Base-by-base conservation (phyloP, 441 rosid genomes). In the Hura crepitans region DNA sequence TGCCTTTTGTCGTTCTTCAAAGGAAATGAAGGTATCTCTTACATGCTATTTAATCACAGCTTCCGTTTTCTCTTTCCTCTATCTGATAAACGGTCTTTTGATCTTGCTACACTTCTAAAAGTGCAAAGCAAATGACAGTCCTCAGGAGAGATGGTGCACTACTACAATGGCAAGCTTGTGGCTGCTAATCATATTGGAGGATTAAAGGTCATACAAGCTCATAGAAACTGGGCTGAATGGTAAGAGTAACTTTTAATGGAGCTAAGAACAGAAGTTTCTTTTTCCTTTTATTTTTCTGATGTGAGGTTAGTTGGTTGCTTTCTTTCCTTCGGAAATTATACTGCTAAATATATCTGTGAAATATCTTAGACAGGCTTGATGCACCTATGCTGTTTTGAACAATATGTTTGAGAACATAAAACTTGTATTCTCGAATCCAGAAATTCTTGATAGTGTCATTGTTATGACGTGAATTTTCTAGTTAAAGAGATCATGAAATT, bases 161-260 rank as follows among this genome's bases (percentile, higher is more conserved):
- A 83, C 81, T 71, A 57, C 69, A 77, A 81, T 73, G 98, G 98
- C 62, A 81, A 75, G 72, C 81, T 89, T 69, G 93, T 95, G 43
- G 80, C 87, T 75, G 84, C 81, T 62, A 88, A 84, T 80, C 73
- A 78, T 66, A 64, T 46, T 70, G 86, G 77, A 65, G 85, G 90
- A 73, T 81, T 77, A 72, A 82, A 82, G 85, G 75, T 85, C 73
- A 78, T 88, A 78, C 93, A 92, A 79, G 83, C 84, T 20, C 97
- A 90, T 82, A 89, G 76, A 83, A 89, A 84, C 73, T 95, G 99
- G 74, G 82, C 86, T 30, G 97, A 92, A 82, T 95, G 99, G 99
- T 95, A 86, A 87, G 81, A 25, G 47, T 39, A 45, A 37, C 58
- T 25, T 70, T 67, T 28, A 23, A 23, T 22, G 31, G 53, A 42